phyloP scores from a whole-genome alignment of 2,329 filamentous ascomycete genomes.

The Paecilomyces variotii region DNA sequence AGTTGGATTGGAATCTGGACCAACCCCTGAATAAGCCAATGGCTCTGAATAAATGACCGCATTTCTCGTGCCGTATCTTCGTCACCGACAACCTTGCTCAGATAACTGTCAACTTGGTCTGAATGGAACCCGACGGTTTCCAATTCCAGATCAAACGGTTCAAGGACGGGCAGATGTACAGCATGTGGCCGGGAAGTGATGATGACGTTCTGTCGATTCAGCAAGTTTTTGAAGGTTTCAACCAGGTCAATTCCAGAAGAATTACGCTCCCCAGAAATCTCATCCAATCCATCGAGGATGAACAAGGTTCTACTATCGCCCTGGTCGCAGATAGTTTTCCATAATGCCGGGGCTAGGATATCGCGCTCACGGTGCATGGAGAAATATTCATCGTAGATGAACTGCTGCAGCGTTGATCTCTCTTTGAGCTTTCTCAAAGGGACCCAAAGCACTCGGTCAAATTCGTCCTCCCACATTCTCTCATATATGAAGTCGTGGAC shows the following conservation, averaged over 20 bases:
- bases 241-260: conserved; percentile 7
- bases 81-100: conserved; percentile 12
- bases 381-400: not conserved
- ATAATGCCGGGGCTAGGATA: not conserved
- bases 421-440: not conserved
- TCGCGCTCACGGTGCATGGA: not conserved
- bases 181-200: conserved; percentile 33
- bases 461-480: not conserved
- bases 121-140: conserved; percentile 35
- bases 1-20: conserved; percentile 39
- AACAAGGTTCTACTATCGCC: not conserved
- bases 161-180: conserved; percentile 6
- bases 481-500: conserved; percentile 23
- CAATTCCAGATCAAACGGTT: conserved; percentile 25
- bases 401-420: not conserved
- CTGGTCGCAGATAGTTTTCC: not conserved
- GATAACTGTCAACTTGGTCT: conserved; percentile 27
- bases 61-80: conserved; percentile 14
- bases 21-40: conserved; percentile 27
- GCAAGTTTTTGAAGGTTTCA: conserved; percentile 19
- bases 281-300: conserved; percentile 35
- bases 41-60: conserved; percentile 23
- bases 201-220: conserved; percentile 30
- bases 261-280: conserved; percentile 23
- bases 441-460: conserved; percentile 1